Evolutionary conservation across 345 rosid species (phyloP), one percentile per base, ranked within the genome.

Genomic region (Corchorus capsularis): DNA sequence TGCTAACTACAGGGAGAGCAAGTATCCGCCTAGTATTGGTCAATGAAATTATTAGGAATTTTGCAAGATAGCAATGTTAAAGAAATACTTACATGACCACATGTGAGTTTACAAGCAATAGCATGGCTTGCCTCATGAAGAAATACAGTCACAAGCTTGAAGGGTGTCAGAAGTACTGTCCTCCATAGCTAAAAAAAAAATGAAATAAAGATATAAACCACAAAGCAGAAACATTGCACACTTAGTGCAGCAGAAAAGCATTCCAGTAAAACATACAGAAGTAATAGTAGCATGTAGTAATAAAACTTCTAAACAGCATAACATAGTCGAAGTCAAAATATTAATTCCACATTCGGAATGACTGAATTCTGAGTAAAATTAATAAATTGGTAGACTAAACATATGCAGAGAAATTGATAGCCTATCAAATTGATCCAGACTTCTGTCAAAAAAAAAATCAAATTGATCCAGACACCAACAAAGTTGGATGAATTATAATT

Each of bases 61-160:
- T 52, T 20, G 8, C 8, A 52, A 11, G 62, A 52, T 20, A 77
- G 54, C 50, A 55, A 55, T 34, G 52, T 17, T 0, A 19, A 63
- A 22, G 72, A 70, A 73, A 68, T 64, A 61, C 83, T 87, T 85
- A 88, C 94, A 66, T 81, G 72, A 55, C 94, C 92, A 71, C 94
- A 90, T 3, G 94, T 90, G 56, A 90, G 92, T 77, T 80, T 90
- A 83, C 92, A 90, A 71, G 92, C 92, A 78, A 90, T 76, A 13
- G 94, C 94, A 71, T 90, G 94, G 81, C 94, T 90, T 10, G 88
- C 87, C 85, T 88, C 91, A 16, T 90, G 94, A 83, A 90, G 83
- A 81, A 90, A 88, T 69, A 90, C 92, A 5, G 94, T 87, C 27
- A 90, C 86, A 35, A 87, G 92, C 83, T 90, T 88, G 82, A 90